phyloP scores from a whole-genome alignment of 2,329 filamentous ascomycete species.

The Bipolaris bicolor region DNA sequence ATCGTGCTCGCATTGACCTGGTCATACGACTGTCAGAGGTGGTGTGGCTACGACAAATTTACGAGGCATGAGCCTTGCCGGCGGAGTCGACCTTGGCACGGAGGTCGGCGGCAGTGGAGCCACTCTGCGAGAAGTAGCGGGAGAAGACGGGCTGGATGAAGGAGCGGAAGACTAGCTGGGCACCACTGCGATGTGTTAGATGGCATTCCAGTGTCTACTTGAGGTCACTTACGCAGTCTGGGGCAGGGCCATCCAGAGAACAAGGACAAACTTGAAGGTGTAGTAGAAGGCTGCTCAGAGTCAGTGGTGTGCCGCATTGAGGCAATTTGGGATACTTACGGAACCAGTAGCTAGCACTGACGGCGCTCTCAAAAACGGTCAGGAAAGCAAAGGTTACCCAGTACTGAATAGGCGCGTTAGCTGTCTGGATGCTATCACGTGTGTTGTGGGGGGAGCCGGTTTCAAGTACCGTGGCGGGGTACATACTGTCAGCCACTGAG shows the following conservation, averaged over 20 bases:
- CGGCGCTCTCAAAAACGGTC: conserved; percentile 80
- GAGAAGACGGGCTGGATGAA: conserved; percentile 90
- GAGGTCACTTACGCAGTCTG: conserved; percentile 76
- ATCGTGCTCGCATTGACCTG: conserved; percentile 20
- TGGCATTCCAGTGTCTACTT: neutral
- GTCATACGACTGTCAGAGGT: conserved; percentile 39
- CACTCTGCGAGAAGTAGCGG: conserved; percentile 79
- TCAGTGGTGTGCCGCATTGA: conserved; percentile 16
- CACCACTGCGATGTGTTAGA: conserved; percentile 67
- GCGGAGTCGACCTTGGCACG: conserved; percentile 84
- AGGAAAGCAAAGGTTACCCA: conserved; percentile 87
- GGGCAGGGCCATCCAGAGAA: conserved; percentile 97
- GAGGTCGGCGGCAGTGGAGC: conserved; percentile 83
- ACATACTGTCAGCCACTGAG: conserved; percentile 72
- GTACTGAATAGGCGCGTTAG: conserved; percentile 61
- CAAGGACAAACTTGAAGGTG: conserved; percentile 97
- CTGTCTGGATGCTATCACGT: conserved; percentile 2
- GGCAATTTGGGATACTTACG: conserved; percentile 48
- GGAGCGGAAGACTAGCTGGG: conserved; percentile 95
- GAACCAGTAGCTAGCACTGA: conserved; percentile 92
- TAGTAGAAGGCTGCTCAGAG: conserved; percentile 84
- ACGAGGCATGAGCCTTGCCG: conserved; percentile 47
- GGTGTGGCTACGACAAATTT: conserved; percentile 23
- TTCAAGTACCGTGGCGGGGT: conserved; percentile 9
- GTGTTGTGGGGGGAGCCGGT: neutral